phyloP scores from a whole-genome alignment of 495 filamentous ascomycete genomes.

The Neurospora tetraspora region DNA sequence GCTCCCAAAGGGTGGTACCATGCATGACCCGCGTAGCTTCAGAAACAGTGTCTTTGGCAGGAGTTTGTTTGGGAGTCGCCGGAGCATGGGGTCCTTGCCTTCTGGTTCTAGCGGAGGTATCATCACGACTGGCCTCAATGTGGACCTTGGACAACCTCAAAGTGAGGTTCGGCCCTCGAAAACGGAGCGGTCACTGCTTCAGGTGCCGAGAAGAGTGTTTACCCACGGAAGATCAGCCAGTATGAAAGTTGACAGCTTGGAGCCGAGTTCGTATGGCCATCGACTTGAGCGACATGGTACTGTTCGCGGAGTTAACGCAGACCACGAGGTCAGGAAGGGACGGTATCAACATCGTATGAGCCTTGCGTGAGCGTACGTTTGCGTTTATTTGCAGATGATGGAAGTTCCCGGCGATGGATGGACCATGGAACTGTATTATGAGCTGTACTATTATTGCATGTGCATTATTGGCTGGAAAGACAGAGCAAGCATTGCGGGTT shows the following conservation, averaged over 20 bases:
- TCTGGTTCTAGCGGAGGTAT: not conserved
- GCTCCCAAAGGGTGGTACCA: slow-evolving; percentile 24
- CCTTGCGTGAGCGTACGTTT: not conserved
- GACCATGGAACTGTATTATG: not conserved
- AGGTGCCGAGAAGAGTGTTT: not conserved
- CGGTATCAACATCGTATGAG: not conserved
- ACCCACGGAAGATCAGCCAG: not conserved
- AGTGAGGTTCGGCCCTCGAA: not conserved
- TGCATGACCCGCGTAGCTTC: slow-evolving; percentile 9
- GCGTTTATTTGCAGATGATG: not conserved
- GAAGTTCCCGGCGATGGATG: not conserved
- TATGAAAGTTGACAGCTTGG: not conserved
- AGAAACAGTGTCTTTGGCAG: not conserved
- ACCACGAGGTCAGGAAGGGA: not conserved
- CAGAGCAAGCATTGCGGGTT: not conserved
- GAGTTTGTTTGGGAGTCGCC: not conserved
- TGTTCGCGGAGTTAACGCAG: not conserved
- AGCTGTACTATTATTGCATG: not conserved
- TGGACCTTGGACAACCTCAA: not conserved
- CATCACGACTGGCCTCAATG: not conserved
- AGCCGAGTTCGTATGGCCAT: not conserved
- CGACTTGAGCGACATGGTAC: not conserved
- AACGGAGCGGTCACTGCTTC: not conserved
- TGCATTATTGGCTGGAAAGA: not conserved
- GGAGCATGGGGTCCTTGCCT: not conserved